A percentile compares a stretch with the other conserved stretches of the same genome.
These are phyloP conservation scores for Stemphylium lycopersici DNA, from an alignment of 2,329 filamentous ascomycete genomes.

Conservation along the genomic window DNA sequence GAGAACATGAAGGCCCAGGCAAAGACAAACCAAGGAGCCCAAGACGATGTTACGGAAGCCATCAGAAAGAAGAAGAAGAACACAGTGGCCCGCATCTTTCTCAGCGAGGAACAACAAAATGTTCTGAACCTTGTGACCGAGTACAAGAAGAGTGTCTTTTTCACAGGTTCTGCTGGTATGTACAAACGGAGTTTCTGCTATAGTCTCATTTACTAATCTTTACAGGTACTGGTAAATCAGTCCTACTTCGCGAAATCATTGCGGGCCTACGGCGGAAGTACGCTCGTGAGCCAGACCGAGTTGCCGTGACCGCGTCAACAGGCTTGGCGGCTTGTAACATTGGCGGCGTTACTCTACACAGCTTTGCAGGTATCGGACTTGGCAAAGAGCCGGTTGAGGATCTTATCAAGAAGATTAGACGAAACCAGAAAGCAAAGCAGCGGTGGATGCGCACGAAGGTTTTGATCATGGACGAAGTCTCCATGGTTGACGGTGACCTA, in stretches of 20 bases:
- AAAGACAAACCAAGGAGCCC: conserved; percentile 45
- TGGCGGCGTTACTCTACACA: conserved; percentile 92
- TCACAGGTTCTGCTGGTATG: conserved; percentile 86
- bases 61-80: conserved; percentile 52
- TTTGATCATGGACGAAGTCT: conserved; percentile 91
- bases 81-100: conserved; percentile 64
- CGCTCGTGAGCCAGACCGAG: conserved; percentile 75
- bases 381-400: conserved; percentile 85
- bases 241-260: conserved; percentile 92
- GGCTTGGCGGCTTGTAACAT: conserved; percentile 97
- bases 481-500: conserved; percentile 96
- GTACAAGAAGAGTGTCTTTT: conserved; percentile 87
- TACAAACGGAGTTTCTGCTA: background rate
- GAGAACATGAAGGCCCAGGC: conserved; percentile 63
- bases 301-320: conserved; percentile 94
- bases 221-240: conserved; percentile 86
- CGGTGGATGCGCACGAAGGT: conserved; percentile 89
- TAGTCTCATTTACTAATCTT: conserved; percentile 7
- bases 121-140: conserved; percentile 84
- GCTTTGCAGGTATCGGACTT: conserved; percentile 92
- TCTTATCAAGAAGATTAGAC: conserved; percentile 87
- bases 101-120: conserved; percentile 85
- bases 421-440: conserved; percentile 84
- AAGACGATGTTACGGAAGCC: conserved; percentile 57
- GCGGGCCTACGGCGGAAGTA: conserved; percentile 78